These are phyloP conservation scores for Pholiota molesta DNA, from an alignment of 768 basidiomycete genomes.

Conservation along the genomic window DNA sequence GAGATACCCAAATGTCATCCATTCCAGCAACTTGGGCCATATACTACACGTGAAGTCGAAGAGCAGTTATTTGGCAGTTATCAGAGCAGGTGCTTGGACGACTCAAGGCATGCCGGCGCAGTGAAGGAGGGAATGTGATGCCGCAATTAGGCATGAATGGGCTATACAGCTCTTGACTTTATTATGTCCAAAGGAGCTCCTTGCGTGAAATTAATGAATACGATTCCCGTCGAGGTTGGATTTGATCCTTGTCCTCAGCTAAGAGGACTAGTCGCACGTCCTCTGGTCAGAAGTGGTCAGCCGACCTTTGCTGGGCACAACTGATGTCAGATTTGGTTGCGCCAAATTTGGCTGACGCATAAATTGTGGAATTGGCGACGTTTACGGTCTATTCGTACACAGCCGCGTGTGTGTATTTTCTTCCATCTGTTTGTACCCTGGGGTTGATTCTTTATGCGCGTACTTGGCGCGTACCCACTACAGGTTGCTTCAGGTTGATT, in stretches of 20 bases:
- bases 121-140: neutral
- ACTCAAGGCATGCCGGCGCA: neutral
- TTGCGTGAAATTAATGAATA: neutral
- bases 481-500: neutral
- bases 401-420: neutral
- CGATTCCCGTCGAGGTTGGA: neutral
- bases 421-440: neutral
- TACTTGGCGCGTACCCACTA: neutral
- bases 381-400: slow-evolving; percentile 1
- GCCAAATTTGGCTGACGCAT: slow-evolving; percentile 16
- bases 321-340: slow-evolving; percentile 16
- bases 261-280: neutral
- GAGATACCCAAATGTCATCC: neutral
- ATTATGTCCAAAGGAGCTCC: neutral
- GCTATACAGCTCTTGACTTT: neutral
- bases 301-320: slow-evolving; percentile 19
- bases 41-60: neutral
- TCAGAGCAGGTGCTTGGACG: neutral
- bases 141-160: neutral
- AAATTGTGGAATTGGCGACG: slow-evolving; percentile 7
- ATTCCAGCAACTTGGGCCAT: neutral
- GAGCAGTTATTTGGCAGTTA: neutral
- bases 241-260: neutral
- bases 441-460: neutral
- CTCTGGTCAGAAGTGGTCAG: slow-evolving; percentile 18